Percentiles rank a stretch among this genome's conserved stretches.
These are phyloP conservation scores for Metschnikowia lunata DNA, from an alignment of 805 yeast genomes.

Conservation along the genomic window DNA sequence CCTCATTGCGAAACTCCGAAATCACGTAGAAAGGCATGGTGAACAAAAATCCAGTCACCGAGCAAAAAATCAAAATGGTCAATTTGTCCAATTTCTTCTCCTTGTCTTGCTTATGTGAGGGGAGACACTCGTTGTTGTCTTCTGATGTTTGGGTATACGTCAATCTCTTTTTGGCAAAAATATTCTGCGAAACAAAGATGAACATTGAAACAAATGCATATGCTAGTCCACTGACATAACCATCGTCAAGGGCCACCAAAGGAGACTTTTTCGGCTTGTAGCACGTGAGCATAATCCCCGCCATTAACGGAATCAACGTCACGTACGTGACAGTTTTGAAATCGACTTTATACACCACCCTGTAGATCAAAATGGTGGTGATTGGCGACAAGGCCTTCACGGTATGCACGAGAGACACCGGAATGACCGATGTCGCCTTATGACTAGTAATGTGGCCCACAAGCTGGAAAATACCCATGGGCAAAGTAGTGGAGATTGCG, in stretches of 20 bases:
- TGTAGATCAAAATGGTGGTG: conserved; percentile 77
- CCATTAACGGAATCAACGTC: conserved; percentile 71
- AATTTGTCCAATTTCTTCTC: conserved; percentile 57
- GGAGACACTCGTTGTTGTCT: conserved; percentile 19
- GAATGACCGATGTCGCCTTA: conserved; percentile 85
- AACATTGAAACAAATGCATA: conserved; percentile 55
- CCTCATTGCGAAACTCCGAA: conserved; percentile 41
- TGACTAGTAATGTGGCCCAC: conserved; percentile 88
- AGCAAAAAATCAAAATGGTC: conserved; percentile 68
- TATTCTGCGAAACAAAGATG: conserved; percentile 74
- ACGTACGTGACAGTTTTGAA: conserved; percentile 67
- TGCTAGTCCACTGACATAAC: conserved; percentile 36
- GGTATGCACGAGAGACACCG: conserved; percentile 93
- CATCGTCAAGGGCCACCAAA: conserved; percentile 9
- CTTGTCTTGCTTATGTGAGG: conserved; percentile 19
- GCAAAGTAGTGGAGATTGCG: conserved; percentile 65
- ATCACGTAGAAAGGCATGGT: conserved; percentile 65
- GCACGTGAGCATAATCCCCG: conserved; percentile 83
- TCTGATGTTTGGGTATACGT: conserved; percentile 41
- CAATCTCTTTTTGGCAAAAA: conserved; percentile 70
- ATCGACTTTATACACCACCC: conserved; percentile 50
- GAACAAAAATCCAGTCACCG: conserved; percentile 59
- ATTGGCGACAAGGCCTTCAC: conserved; percentile 89
- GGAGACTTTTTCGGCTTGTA: conserved; percentile 38
- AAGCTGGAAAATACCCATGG: conserved; percentile 94